Base-by-base conservation (phyloP, 2,329 filamentous ascomycete genomes). In the Colletotrichum tropicicola region DNA sequence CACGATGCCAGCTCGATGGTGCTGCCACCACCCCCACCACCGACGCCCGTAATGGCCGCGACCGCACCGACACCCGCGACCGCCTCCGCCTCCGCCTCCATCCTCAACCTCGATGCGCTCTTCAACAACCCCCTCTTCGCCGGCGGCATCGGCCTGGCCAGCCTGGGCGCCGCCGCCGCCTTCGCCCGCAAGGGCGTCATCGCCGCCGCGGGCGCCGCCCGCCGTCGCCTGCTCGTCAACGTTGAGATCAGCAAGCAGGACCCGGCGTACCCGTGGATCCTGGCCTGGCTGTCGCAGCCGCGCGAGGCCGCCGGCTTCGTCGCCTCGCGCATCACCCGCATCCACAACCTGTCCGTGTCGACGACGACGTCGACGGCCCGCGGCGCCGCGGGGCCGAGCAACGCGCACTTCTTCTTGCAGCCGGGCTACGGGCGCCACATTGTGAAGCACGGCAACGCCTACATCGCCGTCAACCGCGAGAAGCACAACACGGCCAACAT, bases 191-290 rank as follows among this genome's bases (percentile, higher is more conserved):
- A 91, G 73, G 92, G 92, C 32, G 77, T 92, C 64, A 87, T 94
- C 65, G 84, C 89, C 71, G 89, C 89, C 58, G 89, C 91, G n/a
- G 86, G 87, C 44, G 84, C 97, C 60, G 80, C 97, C 63, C 92
- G 93, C 52, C 90, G 91, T 56, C 92, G 95, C 51, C 89, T 99
- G 80, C 89, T 99, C 28, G 93, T 98, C 72, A 94, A 98, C 73
- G 89, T 99, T 72, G 96, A 99, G 79, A 97, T 99, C 78, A 95
- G 92, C 77, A 92, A 93, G 74, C 92, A 95, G 72, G 96, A 99
- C 79, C 89, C 93, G 45, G 94, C 95, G 2, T 99, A 98, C 76
- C 90, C 90, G 41, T 98, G 94, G 95, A 89, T 99, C 43, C 85
- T 99, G 9, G 91, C 94, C 69, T 99, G 96, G 94, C 92, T 99